These are phyloP conservation scores for Jimgerdemannia lactiflua DNA, from an alignment of 192 early-diverging fungal genomes.

Conservation along the genomic window DNA sequence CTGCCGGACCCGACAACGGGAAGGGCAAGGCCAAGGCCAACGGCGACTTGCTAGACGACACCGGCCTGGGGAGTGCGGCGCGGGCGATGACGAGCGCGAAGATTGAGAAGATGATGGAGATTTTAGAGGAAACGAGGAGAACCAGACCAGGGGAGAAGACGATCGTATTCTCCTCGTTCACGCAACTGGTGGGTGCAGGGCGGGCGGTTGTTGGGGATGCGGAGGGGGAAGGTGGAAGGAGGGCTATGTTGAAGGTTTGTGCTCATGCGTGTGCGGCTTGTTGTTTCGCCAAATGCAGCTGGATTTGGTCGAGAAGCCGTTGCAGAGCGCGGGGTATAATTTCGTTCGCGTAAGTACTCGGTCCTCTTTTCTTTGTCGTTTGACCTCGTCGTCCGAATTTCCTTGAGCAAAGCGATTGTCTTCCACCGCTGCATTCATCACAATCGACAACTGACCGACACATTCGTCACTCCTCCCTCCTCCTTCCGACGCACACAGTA, in stretches of 20 bases:
- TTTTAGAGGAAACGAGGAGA: slow-evolving; percentile 23
- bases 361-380: background rate
- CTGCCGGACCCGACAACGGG: background rate
- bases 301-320: slow-evolving; percentile 37
- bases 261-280: background rate
- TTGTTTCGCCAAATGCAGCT: slow-evolving; percentile 13
- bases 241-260: background rate
- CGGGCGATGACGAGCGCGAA: slow-evolving; percentile 31
- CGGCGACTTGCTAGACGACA: slow-evolving; percentile 2
- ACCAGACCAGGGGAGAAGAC: slow-evolving; percentile 37
- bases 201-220: background rate
- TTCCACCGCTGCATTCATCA: too few relatives aligned
- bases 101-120: slow-evolving; percentile 43
- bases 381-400: background rate
- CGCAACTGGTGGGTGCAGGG: slow-evolving; percentile 20
- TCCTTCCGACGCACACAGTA: slow-evolving; percentile 7
- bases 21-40: slow-evolving; percentile 3
- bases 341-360: slow-evolving; percentile 15
- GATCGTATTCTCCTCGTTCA: slow-evolving; percentile 58
- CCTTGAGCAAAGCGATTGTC: too few relatives aligned
- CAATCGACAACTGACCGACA: too few relatives aligned
- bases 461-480: background rate
- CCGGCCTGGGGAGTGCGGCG: slow-evolving; percentile 18
- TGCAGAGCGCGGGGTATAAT: slow-evolving; percentile 26
- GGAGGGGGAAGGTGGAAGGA: background rate